These are phyloP conservation scores for Spathaspora sp. DNA, from an alignment of 805 yeast species.

Conservation along the genomic window DNA sequence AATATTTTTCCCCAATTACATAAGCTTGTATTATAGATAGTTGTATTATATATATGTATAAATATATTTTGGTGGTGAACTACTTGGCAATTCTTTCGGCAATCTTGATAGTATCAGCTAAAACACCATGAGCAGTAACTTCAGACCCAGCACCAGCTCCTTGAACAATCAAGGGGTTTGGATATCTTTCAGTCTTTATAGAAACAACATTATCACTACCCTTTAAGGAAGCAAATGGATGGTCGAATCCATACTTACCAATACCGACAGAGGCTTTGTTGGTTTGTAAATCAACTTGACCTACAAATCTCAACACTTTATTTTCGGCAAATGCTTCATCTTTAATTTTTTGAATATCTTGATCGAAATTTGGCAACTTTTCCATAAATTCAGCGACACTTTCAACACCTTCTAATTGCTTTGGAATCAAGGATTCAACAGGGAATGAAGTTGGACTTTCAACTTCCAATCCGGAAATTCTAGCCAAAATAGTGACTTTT, in stretches of 20 bases:
- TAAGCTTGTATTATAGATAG: neutral
- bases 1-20: slow-evolving; percentile 13
- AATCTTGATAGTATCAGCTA: slow-evolving; percentile 88
- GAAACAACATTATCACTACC: slow-evolving; percentile 97
- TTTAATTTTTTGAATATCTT: slow-evolving; percentile 71
- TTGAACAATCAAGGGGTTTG: slow-evolving; percentile 89
- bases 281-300: slow-evolving; percentile 75
- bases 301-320: slow-evolving; percentile 91
- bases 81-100: slow-evolving; percentile 74
- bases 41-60: neutral
- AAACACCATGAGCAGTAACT: slow-evolving; percentile 75
- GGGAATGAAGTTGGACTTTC: slow-evolving; percentile 91
- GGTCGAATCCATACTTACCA: slow-evolving; percentile 80
- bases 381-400: slow-evolving; percentile 76
- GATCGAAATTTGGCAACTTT: slow-evolving; percentile 80
- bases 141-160: slow-evolving; percentile 95
- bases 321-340: slow-evolving; percentile 75
- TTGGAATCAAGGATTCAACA: slow-evolving; percentile 90
- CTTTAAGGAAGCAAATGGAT: slow-evolving; percentile 92
- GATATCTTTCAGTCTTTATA: slow-evolving; percentile 86
- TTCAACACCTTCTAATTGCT: slow-evolving; percentile 68
- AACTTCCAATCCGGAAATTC: slow-evolving; percentile 83
- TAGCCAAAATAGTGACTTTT: slow-evolving; percentile 93
- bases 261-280: slow-evolving; percentile 80
- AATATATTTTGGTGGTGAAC: neutral